Percentiles rank a stretch among this genome's conserved stretches.
Conservation (phyloP, 2,329 filamentous ascomycete genomes). For the Chaetomiaceae sp. region DNA sequence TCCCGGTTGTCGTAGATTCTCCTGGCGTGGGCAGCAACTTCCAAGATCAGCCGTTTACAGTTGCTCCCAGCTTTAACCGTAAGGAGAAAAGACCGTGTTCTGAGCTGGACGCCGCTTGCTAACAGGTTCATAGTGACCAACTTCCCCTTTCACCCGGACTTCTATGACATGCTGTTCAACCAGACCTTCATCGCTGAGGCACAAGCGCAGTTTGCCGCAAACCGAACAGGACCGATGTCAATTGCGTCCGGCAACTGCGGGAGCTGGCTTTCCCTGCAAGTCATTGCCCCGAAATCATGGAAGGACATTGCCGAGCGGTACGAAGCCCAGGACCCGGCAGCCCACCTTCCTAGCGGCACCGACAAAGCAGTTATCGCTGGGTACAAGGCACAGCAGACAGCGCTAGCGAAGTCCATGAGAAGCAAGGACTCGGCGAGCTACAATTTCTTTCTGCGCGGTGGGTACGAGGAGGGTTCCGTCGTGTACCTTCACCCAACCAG, state of each 20-base stretch:
- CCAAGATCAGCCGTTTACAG: slow-evolving; percentile 34
- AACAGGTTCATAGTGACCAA: slow-evolving; percentile 14
- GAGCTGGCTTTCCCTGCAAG: slow-evolving; percentile 31
- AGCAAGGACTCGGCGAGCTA: slow-evolving; percentile 31
- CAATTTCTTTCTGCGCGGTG: slow-evolving; percentile 30
- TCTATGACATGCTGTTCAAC: slow-evolving; percentile 24
- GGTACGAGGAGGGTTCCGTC: slow-evolving; percentile 26
- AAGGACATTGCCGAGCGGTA: slow-evolving; percentile 27
- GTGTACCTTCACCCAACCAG: slow-evolving; percentile 37
- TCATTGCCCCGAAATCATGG: slow-evolving; percentile 28
- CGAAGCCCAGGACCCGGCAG: slow-evolving; percentile 31
- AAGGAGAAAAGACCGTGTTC: not conserved
- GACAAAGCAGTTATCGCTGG: slow-evolving; percentile 35
- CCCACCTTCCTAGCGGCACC: slow-evolving; percentile 32
- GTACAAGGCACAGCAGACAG: slow-evolving; percentile 34
- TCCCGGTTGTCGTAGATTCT: slow-evolving; percentile 49
- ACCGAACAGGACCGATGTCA: slow-evolving; percentile 28
- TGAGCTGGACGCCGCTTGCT: not conserved
- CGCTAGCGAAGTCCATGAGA: slow-evolving; percentile 23
- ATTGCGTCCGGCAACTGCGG: slow-evolving; percentile 28
- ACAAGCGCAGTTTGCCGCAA: slow-evolving; percentile 23
- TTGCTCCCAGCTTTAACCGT: slow-evolving; percentile 20
- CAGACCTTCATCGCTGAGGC: slow-evolving; percentile 28
- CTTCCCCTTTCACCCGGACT: slow-evolving; percentile 23
- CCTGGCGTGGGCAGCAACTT: slow-evolving; percentile 56